Evolutionary conservation across 2,329 filamentous ascomycete species (phyloP).

Genomic region (Ambrosiella cleistominuta): DNA sequence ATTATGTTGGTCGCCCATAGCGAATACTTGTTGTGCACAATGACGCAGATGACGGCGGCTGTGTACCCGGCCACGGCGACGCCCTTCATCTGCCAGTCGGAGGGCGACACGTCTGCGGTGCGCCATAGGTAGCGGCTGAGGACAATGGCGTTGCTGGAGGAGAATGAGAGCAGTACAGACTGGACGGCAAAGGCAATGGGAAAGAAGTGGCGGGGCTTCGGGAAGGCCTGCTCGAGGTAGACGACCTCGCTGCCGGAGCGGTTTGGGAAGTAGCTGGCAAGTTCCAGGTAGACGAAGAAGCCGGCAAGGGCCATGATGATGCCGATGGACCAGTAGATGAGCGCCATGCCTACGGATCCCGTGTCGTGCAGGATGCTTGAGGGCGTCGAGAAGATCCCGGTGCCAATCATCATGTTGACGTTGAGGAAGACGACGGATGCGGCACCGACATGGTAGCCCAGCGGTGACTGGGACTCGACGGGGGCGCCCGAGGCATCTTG

Average conservation of each 20-base stretch:
- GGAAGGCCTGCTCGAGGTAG: constrained; percentile 51
- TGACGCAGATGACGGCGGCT: constrained; percentile 33
- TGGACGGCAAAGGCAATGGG: constrained; percentile 48
- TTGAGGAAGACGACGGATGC: constrained; percentile 42
- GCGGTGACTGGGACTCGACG: constrained; percentile 37
- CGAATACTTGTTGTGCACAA: constrained; percentile 40
- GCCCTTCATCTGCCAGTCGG: constrained; percentile 48
- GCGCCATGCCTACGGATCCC: constrained; percentile 42
- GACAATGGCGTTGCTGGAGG: constrained; percentile 46
- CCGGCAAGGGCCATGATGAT: constrained; percentile 38
- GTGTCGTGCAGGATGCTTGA: constrained; percentile 39
- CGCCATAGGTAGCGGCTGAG: constrained; percentile 45
- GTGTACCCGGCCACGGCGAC: constrained; percentile 48
- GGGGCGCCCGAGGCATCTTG: constrained; percentile 46
- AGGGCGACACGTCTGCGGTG: constrained; percentile 31
- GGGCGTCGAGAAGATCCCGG: constrained; percentile 46
- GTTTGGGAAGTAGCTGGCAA: constrained; percentile 47
- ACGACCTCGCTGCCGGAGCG: constrained; percentile 49
- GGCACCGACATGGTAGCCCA: constrained; percentile 40
- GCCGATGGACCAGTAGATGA: constrained; percentile 49
- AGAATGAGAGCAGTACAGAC: constrained; percentile 45
- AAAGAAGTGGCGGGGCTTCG: constrained; percentile 45
- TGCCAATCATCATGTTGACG: constrained; percentile 45
- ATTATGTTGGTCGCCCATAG: constrained; percentile 38
- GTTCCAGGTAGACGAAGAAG: constrained; percentile 44